Base-by-base conservation (phyloP, 495 filamentous ascomycete genomes). In the Penicillium paxilli region DNA sequence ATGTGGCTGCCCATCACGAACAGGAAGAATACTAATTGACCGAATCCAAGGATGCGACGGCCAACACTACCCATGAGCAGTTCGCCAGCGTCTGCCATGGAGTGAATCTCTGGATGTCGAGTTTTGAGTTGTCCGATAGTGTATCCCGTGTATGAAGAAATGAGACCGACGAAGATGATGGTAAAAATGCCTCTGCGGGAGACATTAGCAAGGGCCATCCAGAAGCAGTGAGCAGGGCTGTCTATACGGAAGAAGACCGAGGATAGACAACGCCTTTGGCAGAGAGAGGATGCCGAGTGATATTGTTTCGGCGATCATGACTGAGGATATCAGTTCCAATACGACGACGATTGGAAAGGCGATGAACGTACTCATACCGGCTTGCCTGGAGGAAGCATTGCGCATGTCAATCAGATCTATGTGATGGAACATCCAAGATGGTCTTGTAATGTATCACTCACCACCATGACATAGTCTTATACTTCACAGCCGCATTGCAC, bases 1-100 rank as follows among this genome's bases (percentile, higher is more conserved):
- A 89, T 76, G 60, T 92, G 89, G 19, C 84, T 86, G n/a, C 78
- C 87, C 71, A 88, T 85, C 45, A 87, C 80, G 71, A 91, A 88
- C 24, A 86, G 58, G 37, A 90, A 76, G 61, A 89, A 83, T 37
- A 87, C 48, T 11, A 80, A 66, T 60, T 87, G 85, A 47, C 81
- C 83, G 21, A 65, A 61, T 8, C 81, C 82, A 49, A 86, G 67
- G 16, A 88, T 54, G 47, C 82, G 80, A 45, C 82, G 81, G 0
- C 86, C 86, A 12, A 77, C 60, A 10, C 48, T 64, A 11, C 85
- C 87, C 59, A 81, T 71, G 49, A 90, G 71, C 35, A 91, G 59
- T 21, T 78, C 66, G 11, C 84, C 83, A 9, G 81, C 87, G 60
- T 92, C 87, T 14, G 83, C 83, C 61, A 90, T 86, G 63, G 82